These are phyloP conservation scores for Hevea brasiliensis DNA, from an alignment of 345 rosid species.

Conservation along the genomic window DNA sequence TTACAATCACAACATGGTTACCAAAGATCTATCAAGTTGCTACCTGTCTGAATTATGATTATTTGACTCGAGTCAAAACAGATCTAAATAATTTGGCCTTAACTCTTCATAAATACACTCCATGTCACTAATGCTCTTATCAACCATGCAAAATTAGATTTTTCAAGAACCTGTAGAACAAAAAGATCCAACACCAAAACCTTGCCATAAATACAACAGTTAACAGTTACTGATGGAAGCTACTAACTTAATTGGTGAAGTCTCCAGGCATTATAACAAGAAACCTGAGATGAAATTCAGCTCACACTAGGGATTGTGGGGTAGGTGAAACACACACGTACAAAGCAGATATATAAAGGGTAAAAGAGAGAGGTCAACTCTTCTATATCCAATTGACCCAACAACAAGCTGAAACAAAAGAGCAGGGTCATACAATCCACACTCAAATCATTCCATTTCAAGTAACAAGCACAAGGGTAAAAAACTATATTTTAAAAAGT, in stretches of 20 bases:
- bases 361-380: background rate
- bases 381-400: background rate
- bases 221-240: background rate
- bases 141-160: too few relatives aligned
- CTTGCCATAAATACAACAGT: background rate
- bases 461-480: background rate
- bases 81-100: too few relatives aligned
- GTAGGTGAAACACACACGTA: background rate
- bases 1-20: too few relatives aligned
- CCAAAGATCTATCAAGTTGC: too few relatives aligned
- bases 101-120: too few relatives aligned
- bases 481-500: background rate
- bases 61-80: too few relatives aligned
- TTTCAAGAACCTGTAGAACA: too few relatives aligned
- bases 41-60: too few relatives aligned
- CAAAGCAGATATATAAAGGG: background rate
- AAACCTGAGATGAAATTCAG: background rate
- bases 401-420: background rate
- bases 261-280: background rate
- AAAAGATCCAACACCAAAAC: too few relatives aligned
- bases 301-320: background rate
- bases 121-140: too few relatives aligned
- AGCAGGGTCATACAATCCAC: background rate
- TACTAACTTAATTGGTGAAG: background rate
- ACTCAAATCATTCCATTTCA: background rate